These are phyloP conservation scores for Lasiodiplodia citricola DNA, from an alignment of 2,329 filamentous ascomycete species.

Conservation along the genomic window DNA sequence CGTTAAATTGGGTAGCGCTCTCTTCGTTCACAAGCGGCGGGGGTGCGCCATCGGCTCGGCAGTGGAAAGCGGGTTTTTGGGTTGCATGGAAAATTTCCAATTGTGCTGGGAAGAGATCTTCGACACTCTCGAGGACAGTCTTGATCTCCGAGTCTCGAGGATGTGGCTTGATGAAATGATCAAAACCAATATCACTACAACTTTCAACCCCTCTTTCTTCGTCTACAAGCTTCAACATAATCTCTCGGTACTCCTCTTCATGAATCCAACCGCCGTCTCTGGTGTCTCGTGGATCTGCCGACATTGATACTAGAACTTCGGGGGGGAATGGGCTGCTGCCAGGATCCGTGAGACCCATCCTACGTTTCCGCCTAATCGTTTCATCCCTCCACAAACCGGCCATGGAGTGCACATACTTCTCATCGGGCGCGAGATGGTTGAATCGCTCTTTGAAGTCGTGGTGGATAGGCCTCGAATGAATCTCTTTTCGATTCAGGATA, in stretches of 20 bases:
- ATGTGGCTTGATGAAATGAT: constrained; percentile 65
- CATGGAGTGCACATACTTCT: constrained; percentile 93
- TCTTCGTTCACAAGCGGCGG: constrained; percentile 68
- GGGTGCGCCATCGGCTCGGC: background rate
- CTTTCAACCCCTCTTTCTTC: constrained; percentile 64
- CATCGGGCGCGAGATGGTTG: constrained; percentile 65
- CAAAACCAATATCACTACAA: constrained; percentile 60
- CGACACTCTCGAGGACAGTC: constrained; percentile 81
- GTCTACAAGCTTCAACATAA: constrained; percentile 66
- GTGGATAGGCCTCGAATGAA: constrained; percentile 79
- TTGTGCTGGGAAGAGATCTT: constrained; percentile 80
- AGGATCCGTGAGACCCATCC: constrained; percentile 67
- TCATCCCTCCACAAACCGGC: constrained; percentile 92
- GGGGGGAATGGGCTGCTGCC: constrained; percentile 78
- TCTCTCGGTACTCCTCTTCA: constrained; percentile 78
- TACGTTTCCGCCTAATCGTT: constrained; percentile 74
- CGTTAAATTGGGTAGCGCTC: constrained; percentile 58
- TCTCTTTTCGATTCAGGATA: constrained; percentile 79
- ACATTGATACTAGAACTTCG: constrained; percentile 87
- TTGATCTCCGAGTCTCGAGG: constrained; percentile 67
- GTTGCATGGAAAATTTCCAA: constrained; percentile 42
- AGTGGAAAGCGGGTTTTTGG: constrained; percentile 1
- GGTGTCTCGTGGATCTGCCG: constrained; percentile 75
- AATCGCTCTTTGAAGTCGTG: constrained; percentile 82
- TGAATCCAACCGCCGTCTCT: constrained; percentile 88